Base-by-base conservation (phyloP, 2,329 filamentous ascomycete genomes). In the Cercospora sojina region DNA sequence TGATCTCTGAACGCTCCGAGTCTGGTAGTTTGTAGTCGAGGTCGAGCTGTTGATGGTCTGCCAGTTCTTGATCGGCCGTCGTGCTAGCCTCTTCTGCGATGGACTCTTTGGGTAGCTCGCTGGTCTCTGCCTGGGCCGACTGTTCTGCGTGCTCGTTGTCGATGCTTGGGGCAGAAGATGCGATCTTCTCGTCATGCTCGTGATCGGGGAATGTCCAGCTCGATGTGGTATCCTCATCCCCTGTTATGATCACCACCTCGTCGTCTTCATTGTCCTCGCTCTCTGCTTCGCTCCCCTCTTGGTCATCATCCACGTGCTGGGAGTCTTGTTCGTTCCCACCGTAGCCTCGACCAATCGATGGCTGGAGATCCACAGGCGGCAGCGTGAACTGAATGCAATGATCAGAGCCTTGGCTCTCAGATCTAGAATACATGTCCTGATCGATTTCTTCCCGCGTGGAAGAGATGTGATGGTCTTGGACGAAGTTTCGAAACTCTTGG, bases 401-500 rank as follows among this genome's bases (percentile, higher is more conserved):
- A 5, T 41, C 6, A n/a, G 16, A 41, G 35, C 35, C 16, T 41
- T 41, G 35, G 2, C 35, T 41, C 2, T 3, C 6, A 0, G 7
- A 3, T 1, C 16, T 1, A 1, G 3, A 6, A n/a, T 2, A 3
- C 16, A 6, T 9, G 16, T 3, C 2, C 6, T n/a, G 35, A 41
- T 3, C 16, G 2, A 38, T 2, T 8, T 41, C 35, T n/a, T 3
- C 35, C 35, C 16, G 35, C 35, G 16, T 41, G 35, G 16, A n/a
- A 41, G 16, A 8, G 16, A 41, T 41, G 35, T 41, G 35, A 1
- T 41, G 35, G 3, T 2, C 3, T n/a, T 9, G 35, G 35, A 41
- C 35, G 35, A 41, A 41, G 16, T 8, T 3, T 3, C 35, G 41
- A 0, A 49, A 23, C 43, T 23, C 18, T 23, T 13, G 0, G 18